Evolutionary conservation across 768 basidiomycete genomes (phyloP).

Genomic region (Agaricus subrufescens): DNA sequence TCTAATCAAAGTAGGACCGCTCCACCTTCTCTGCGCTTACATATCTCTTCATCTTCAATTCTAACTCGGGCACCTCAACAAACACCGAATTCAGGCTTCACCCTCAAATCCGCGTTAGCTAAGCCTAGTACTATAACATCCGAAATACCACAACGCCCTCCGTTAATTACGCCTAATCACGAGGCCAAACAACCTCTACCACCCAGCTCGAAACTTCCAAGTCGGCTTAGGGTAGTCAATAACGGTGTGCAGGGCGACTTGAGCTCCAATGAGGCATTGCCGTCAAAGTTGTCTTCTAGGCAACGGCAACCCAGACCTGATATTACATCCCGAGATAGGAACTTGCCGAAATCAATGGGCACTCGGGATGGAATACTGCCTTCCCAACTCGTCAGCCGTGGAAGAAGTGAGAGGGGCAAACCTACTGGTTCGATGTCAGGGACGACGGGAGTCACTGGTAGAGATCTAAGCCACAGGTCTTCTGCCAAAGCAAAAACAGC

Average conservation of each 20-base stretch:
- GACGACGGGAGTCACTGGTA: constrained; percentile 3
- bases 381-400: neutral
- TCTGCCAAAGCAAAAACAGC: neutral
- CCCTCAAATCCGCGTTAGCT: neutral
- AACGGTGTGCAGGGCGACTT: neutral
- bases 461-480: neutral
- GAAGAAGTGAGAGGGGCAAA: neutral
- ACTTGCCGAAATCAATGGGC: neutral
- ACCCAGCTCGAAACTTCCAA: neutral
- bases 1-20: neutral
- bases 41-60: neutral
- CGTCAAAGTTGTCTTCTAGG: neutral
- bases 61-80: neutral
- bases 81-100: neutral
- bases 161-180: neutral
- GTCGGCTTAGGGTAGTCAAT: neutral
- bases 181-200: neutral
- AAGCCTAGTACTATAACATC: neutral
- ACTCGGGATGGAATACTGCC: neutral
- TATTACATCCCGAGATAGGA: neutral
- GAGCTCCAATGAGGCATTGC: neutral
- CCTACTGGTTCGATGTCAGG: neutral
- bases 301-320: neutral
- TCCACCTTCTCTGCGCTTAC: neutral
- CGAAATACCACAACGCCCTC: no score